Percentiles rank a stretch among this genome's conserved stretches.
phyloP scores from a whole-genome alignment of 345 rosid species.

The Lenwebbia sp. region DNA sequence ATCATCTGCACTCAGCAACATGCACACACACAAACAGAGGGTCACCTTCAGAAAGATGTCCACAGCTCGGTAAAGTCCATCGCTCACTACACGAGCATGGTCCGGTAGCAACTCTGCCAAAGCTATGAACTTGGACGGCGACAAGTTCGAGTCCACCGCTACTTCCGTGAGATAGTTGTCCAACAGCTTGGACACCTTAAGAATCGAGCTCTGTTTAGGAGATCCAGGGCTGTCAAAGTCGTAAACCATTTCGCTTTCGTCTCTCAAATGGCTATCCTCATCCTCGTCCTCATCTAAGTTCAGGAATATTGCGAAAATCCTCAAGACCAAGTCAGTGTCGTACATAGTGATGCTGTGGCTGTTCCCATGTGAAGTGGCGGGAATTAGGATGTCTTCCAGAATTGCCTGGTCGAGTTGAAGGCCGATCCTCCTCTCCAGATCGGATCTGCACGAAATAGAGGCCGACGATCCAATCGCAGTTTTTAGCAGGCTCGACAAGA shows the following conservation, averaged over 20 bases:
- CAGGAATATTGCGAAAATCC: slow-evolving; percentile 79
- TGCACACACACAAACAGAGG: background rate
- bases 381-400: slow-evolving; percentile 91
- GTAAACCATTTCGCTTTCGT: slow-evolving; percentile 73
- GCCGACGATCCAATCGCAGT: slow-evolving; percentile 62
- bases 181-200: slow-evolving; percentile 85
- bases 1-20: background rate
- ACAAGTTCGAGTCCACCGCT: slow-evolving; percentile 67
- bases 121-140: slow-evolving; percentile 71
- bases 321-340: slow-evolving; percentile 72
- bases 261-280: slow-evolving; percentile 40
- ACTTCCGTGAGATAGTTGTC: slow-evolving; percentile 90
- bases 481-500: slow-evolving; percentile 83
- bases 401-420: slow-evolving; percentile 96
- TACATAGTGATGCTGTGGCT: slow-evolving; percentile 42
- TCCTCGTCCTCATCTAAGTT: slow-evolving; percentile 84
- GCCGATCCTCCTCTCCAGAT: slow-evolving; percentile 82
- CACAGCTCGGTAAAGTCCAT: slow-evolving; percentile 85
- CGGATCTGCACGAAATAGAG: slow-evolving; percentile 60
- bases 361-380: slow-evolving; percentile 42
- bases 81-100: slow-evolving; percentile 83
- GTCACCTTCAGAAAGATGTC: slow-evolving; percentile 86
- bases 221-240: slow-evolving; percentile 91
- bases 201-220: slow-evolving; percentile 87
- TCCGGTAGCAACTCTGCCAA: slow-evolving; percentile 87